Evolutionary conservation across 1,284 basidiomycete species (phyloP), one percentile per base, ranked within the genome.

Genomic region (Dichomitus squalens): DNA sequence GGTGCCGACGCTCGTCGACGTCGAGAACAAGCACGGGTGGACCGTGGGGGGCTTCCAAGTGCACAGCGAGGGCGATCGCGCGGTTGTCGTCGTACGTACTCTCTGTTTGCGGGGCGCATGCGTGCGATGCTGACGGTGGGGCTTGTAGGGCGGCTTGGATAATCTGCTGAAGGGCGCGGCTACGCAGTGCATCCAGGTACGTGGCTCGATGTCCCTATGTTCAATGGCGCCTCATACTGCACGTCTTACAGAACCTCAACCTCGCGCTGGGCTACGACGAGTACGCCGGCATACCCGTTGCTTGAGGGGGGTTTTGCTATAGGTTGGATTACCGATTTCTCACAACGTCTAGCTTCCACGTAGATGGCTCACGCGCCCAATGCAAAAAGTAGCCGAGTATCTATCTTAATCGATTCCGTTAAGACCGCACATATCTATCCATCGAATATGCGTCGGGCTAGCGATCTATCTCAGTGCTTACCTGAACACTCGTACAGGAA

Each of bases 161-260:
- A 99, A 99, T 76, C 76, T 99, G 58, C 80, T 99, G 60, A 99
- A 99, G 75, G 96, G 96, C 9, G 97, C 96, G 47, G 96, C 96
- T 7, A 99, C 96, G 18, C 97, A 99, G 75, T 98, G 96, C 73
- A 71, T 99, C 58, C 95, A 96, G 81, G 92, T 93, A 57, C 39
- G 86, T 47, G 35, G 33, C n/a, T n/a, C 29, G 27, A 2, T n/a
- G 25, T 44, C 29, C 66, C 27, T 3, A 25, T 34, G 20, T 57
- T 53, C 41, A 20, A 44, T 9, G 21, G 11, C 49, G 35, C 50
- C 39, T 11, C 48, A 33, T 47, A 6, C 38, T n/a, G 31, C n/a
- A 23, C 33, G 11, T 27, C 0, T 14, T 11, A 6, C 73, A 98
- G 91, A 99, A 99, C 74, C 75, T 99, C 69, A 99, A 99, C 77